Base-by-base conservation (phyloP, 1,139 yeast genomes). In the Citeromyces hawaiiensis region DNA sequence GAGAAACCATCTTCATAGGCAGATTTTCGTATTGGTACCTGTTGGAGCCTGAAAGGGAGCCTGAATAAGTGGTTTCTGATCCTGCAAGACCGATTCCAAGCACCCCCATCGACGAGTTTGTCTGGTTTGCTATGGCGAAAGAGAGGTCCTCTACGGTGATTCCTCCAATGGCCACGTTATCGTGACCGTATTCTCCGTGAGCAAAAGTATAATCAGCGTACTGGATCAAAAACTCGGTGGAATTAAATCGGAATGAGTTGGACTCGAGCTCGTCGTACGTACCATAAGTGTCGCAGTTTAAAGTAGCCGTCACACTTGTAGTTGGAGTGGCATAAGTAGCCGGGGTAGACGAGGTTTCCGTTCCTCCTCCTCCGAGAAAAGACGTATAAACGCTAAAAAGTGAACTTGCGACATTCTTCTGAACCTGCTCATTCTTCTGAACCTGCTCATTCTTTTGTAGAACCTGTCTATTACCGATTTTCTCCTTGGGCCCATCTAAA, bases 131-230 rank as follows among this genome's bases (percentile, higher is more conserved):
- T 16, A 75, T 70, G 2, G 82, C 87, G 47, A 78, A 66, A n/a
- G 73, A 67, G 47, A 76, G 61, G 41, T 60, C 54, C 0, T 60
- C 46, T n/a, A 80, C 64, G 15, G 57, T 53, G 4, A 65, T 60
- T 11, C 60, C 64, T 41, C 67, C 65, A 39, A 79, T 52, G 2
- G 49, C 47, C 35, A 77, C 57, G 36, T 58, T 53, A 48, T 82
- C 93, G 40, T 61, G 57, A 38, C 80, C 86, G 81, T 82, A 82
- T 42, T 62, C 54, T 36, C 94, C 94, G 6, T 50, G 45, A 2
- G 88, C 86, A 49, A 55, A 63, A 21, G 83, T 65, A 6, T 56
- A 52, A 53, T 83, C 94, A 29, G 78, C 88, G 49, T 83, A 83
- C 23, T 58, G 44, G 48, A 81, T 81, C 39, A 50, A 52, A 48